These are phyloP conservation scores for Gastrodia elata DNA, from an alignment of 106 monocot species.

Conservation along the genomic window DNA sequence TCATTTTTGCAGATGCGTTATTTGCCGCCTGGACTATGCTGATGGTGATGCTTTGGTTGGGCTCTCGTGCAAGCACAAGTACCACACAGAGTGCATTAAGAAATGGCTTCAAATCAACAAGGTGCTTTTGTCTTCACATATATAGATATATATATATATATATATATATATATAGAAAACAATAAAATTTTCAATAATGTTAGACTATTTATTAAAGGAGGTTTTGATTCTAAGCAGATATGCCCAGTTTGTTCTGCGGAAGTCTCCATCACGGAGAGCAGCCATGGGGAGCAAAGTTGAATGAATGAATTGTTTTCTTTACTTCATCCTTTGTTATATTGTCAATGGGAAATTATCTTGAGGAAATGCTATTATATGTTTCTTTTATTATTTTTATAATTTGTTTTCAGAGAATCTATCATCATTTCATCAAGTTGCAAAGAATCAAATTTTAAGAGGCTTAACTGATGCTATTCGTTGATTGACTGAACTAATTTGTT, in stretches of 20 bases:
- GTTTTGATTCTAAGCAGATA: not conserved
- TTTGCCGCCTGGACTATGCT: slow-evolving; percentile 90
- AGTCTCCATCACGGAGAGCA: not conserved
- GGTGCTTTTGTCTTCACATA: slow-evolving; percentile 27
- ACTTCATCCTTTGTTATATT: no score
- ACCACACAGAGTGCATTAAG: slow-evolving; percentile 81
- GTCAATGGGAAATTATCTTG: no score
- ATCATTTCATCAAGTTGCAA: no score
- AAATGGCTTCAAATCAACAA: slow-evolving; percentile 97
- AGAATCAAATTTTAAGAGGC: no score
- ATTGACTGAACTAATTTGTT: no score
- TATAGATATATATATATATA: not conserved
- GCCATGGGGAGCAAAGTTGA: slow-evolving; percentile 5
- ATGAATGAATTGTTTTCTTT: no score
- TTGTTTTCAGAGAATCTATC: no score
- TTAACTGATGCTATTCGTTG: no score
- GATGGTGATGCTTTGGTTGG: slow-evolving; percentile 62
- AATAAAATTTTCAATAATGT: no score
- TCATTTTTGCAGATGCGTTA: slow-evolving; percentile 57
- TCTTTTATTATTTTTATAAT: no score
- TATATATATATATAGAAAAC: not conserved
- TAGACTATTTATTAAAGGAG: no score
- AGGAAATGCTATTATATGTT: no score
- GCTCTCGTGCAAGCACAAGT: slow-evolving; percentile 88
- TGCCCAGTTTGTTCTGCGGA: not conserved